A percentile compares a stretch with the other conserved stretches of the same genome.
Conservation (phyloP, 257 asterid genomes). For the Lycium barbarum region DNA sequence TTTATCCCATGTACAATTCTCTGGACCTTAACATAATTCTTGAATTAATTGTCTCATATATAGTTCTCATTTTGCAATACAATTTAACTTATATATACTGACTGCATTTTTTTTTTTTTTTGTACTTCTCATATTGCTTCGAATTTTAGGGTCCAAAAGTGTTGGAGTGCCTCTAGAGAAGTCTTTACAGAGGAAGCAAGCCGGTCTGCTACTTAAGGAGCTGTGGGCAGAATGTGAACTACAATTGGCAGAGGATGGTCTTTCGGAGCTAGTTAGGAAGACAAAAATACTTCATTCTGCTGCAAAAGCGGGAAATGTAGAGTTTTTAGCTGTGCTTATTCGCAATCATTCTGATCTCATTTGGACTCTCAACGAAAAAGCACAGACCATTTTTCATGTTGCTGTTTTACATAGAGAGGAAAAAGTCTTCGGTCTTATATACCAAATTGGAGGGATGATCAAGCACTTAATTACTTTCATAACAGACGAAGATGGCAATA, state of each 20-base stretch:
- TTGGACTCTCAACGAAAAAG: conserved; percentile 25
- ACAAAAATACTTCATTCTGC: conserved; percentile 20
- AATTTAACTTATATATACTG: no score
- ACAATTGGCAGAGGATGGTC: no score
- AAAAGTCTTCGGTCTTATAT: background rate
- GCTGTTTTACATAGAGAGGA: conserved; percentile 44
- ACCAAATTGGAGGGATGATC: no score
- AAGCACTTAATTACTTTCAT: no score
- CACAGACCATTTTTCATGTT: conserved; percentile 28
- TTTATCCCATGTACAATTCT: no score
- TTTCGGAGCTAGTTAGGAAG: background rate
- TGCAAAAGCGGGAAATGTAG: background rate
- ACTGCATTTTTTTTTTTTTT: no score
- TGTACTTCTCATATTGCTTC: background rate
- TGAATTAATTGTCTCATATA: no score
- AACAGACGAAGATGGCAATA: conserved; percentile 21
- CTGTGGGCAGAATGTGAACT: conserved; percentile 5
- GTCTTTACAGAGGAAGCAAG: background rate
- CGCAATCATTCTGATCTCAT: conserved; percentile 35
- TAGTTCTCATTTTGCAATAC: no score
- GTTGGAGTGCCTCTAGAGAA: no score
- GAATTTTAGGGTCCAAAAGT: background rate
- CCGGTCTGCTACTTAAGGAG: background rate
- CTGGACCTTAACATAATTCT: no score
- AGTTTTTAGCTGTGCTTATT: conserved; percentile 34